A percentile compares a stretch with the other conserved stretches of the same genome.
Evolutionary conservation across 164 flowering plant species (phyloP).

Genomic region (Echeveria elegans): DNA sequence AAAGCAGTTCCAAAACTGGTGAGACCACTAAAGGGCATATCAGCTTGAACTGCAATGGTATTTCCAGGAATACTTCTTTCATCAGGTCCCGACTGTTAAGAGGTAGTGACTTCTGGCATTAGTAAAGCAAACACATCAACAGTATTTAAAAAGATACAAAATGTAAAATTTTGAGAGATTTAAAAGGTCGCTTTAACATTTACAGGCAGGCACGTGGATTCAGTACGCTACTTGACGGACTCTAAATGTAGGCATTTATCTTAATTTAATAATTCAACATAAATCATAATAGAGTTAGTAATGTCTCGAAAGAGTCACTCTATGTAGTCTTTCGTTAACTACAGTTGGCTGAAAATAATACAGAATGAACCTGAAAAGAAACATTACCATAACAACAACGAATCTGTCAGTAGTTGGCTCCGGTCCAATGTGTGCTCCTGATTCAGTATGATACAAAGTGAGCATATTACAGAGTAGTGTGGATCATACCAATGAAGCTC

Average conservation of each 20-base stretch:
- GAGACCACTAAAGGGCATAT: conserved; percentile 93
- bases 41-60: conserved; percentile 95
- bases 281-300: neutral
- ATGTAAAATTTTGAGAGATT: neutral
- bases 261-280: no score
- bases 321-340: neutral
- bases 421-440: conserved; percentile 98
- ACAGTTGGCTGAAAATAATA: neutral
- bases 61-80: conserved; percentile 94
- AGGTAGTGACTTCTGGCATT: neutral
- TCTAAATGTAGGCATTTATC: neutral
- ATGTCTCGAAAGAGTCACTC: no score
- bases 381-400: conserved; percentile 81
- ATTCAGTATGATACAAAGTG: conserved; percentile 8
- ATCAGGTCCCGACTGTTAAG: conserved; percentile 77
- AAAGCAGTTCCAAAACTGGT: conserved; percentile 89
- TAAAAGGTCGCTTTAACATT: no score
- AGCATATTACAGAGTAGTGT: conserved; percentile 6
- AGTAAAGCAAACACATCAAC: neutral
- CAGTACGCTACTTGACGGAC: neutral
- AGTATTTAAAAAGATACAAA: neutral
- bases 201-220: neutral
- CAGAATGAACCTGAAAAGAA: neutral
- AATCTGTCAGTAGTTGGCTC: conserved; percentile 98
- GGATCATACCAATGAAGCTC: neutral